phyloP scores from a whole-genome alignment of 768 basidiomycete genomes.

The Lentinula raphanica region DNA sequence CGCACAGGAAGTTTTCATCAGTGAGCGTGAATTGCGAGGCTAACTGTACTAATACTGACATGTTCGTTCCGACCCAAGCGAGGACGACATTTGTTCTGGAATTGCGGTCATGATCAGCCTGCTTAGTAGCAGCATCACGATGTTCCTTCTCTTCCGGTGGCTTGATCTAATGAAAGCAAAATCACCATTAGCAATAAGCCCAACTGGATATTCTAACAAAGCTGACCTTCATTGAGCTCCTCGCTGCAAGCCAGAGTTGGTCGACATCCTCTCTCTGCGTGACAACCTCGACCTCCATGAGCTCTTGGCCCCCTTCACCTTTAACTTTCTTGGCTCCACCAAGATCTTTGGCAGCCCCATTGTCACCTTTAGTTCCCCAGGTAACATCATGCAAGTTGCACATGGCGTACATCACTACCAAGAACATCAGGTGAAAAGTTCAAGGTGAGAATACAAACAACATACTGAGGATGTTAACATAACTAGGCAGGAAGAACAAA shows the following conservation, averaged over 20 bases:
- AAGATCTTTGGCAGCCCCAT: conserved; percentile 80
- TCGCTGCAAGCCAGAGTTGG: conserved; percentile 77
- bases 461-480: conserved; percentile 77
- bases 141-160: conserved; percentile 74
- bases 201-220: too few species aligned
- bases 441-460: conserved; percentile 7
- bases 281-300: conserved; percentile 82
- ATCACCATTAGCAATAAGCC: background rate
- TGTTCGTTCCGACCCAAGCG: conserved; percentile 80
- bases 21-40: background rate
- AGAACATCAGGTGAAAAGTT: background rate
- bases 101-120: conserved; percentile 81
- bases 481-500: conserved; percentile 81
- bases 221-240: conserved; percentile 52
- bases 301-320: conserved; percentile 76
- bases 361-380: conserved; percentile 86
- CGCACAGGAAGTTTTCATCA: background rate
- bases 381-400: conserved; percentile 89
- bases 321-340: conserved; percentile 89
- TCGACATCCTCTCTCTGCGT: conserved; percentile 85
- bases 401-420: conserved; percentile 84
- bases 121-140: conserved; percentile 83
- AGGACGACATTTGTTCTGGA: conserved; percentile 82
- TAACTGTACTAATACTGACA: conserved; percentile 40
- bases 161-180: conserved; percentile 23